A percentile compares a stretch with the other conserved stretches of the same genome.
Conservation (phyloP, 192 early-diverging fungal genomes). For the Chytriomyces confervae region DNA sequence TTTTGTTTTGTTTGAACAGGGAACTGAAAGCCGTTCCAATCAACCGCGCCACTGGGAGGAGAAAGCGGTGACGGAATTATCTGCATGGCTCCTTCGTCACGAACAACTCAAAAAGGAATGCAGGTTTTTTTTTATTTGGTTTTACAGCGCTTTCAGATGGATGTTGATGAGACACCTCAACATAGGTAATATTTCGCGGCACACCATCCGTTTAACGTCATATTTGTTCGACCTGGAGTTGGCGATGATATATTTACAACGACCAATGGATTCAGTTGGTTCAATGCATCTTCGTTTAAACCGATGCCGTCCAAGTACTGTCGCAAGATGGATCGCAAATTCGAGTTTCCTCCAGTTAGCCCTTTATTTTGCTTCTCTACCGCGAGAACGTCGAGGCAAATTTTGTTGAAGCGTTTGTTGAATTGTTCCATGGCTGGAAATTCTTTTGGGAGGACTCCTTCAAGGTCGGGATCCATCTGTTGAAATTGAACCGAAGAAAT, state of each 20-base stretch:
- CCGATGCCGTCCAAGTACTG: conserved; percentile 69
- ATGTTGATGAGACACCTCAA: conserved; percentile 53
- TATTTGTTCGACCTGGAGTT: conserved; percentile 52
- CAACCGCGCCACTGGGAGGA: too few relatives aligned
- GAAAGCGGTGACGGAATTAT: too few relatives aligned
- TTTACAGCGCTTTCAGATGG: neutral
- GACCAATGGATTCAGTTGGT: conserved; percentile 59
- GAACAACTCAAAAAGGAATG: too few relatives aligned
- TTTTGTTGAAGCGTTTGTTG: conserved; percentile 67
- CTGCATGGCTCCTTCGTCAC: too few relatives aligned
- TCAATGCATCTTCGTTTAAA: conserved; percentile 55
- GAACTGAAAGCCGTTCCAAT: too few relatives aligned
- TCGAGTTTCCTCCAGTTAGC: conserved; percentile 57
- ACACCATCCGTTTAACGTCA: conserved; percentile 47
- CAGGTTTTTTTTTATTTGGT: too few relatives aligned
- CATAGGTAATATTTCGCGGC: conserved; percentile 53
- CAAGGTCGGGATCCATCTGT: conserved; percentile 28
- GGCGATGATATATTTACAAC: conserved; percentile 55
- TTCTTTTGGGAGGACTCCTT: conserved; percentile 48
- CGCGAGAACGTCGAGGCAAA: conserved; percentile 55
- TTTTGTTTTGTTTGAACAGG: too few relatives aligned
- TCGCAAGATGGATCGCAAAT: conserved; percentile 58
- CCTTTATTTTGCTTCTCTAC: conserved; percentile 50
- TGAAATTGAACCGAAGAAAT: conserved; percentile 11
- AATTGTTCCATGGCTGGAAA: conserved; percentile 63